A percentile compares a stretch with the other conserved stretches of the same genome.
These are phyloP conservation scores for Sporothrix protearum DNA, from an alignment of 2,329 filamentous ascomycete genomes.

Conservation along the genomic window DNA sequence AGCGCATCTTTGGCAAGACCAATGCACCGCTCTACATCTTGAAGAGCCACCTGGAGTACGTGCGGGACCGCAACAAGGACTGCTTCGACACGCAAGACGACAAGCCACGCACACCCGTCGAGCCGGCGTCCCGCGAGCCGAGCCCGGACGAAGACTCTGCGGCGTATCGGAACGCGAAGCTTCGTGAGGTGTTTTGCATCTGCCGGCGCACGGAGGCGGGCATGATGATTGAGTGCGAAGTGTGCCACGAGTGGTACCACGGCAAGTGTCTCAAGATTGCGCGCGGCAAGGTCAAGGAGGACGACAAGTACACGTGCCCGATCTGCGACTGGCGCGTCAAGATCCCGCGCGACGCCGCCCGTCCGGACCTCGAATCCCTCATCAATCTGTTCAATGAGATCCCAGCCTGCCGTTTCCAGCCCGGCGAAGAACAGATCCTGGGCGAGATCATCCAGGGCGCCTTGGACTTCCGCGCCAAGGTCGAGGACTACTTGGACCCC, in stretches of 20 bases:
- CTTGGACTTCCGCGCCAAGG: conserved; percentile 76
- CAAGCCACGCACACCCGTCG: conserved; percentile 82
- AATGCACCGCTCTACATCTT: conserved; percentile 96
- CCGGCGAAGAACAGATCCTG: conserved; percentile 86
- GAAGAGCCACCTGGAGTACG: conserved; percentile 89
- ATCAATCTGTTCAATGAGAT: conserved; percentile 82
- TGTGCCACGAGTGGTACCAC: conserved; percentile 99
- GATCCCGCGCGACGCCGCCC: conserved; percentile 91
- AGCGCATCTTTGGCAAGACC: conserved; percentile 96
- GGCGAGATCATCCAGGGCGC: conserved; percentile 84
- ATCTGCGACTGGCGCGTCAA: conserved; percentile 97
- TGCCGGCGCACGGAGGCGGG: conserved; percentile 89
- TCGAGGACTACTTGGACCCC: conserved; percentile 76
- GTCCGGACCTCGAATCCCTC: conserved; percentile 90
- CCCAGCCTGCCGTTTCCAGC: conserved; percentile 79
- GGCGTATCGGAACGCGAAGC: conserved; percentile 59
- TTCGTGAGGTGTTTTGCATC: conserved; percentile 89
- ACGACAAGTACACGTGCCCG: conserved; percentile 96
- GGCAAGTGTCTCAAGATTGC: conserved; percentile 98
- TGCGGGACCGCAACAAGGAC: conserved; percentile 80
- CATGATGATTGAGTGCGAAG: conserved; percentile 99
- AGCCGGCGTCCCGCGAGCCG: conserved; percentile 83
- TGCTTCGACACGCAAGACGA: conserved; percentile 87
- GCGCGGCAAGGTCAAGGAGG: conserved; percentile 94
- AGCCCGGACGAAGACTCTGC: conserved; percentile 51